Conservation (phyloP, 2,329 filamentous ascomycete species). For the Rhynchosporium graminicola region DNA sequence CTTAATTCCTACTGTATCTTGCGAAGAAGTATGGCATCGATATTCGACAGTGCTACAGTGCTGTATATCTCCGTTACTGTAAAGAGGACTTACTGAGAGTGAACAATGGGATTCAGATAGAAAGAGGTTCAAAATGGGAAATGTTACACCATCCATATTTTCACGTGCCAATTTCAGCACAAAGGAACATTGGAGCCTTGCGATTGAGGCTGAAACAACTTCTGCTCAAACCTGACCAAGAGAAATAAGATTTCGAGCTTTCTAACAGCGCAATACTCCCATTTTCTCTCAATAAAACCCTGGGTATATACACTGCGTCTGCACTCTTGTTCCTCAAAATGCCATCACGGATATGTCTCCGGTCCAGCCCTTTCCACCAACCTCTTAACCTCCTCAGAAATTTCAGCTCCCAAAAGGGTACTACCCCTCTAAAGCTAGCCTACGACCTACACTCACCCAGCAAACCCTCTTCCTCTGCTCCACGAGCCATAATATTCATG, state of each 20-base stretch:
- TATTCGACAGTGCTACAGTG: too few species aligned
- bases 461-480: conserved; percentile 46
- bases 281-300: too few species aligned
- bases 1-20: too few species aligned
- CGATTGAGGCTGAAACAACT: conserved; percentile 17
- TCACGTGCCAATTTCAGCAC: neutral
- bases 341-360: conserved; percentile 17
- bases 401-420: conserved; percentile 10
- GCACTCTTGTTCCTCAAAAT: conserved; percentile 4
- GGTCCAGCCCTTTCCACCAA: conserved; percentile 11
- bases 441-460: conserved; percentile 69
- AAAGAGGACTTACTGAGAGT: neutral
- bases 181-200: conserved; percentile 7
- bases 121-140: neutral
- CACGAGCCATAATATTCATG: conserved; percentile 76
- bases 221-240: neutral
- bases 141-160: neutral
- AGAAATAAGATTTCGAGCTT: conserved; percentile 3
- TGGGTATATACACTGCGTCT: neutral
- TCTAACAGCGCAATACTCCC: too few species aligned
- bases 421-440: conserved; percentile 45
- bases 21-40: too few species aligned
- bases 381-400: conserved; percentile 20
- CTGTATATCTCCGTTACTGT: too few species aligned
- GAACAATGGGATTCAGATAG: neutral